Percentiles rank a stretch among this genome's conserved stretches.
Conservation (phyloP, 2,329 filamentous ascomycete genomes). For the Cytospora leucostoma region DNA sequence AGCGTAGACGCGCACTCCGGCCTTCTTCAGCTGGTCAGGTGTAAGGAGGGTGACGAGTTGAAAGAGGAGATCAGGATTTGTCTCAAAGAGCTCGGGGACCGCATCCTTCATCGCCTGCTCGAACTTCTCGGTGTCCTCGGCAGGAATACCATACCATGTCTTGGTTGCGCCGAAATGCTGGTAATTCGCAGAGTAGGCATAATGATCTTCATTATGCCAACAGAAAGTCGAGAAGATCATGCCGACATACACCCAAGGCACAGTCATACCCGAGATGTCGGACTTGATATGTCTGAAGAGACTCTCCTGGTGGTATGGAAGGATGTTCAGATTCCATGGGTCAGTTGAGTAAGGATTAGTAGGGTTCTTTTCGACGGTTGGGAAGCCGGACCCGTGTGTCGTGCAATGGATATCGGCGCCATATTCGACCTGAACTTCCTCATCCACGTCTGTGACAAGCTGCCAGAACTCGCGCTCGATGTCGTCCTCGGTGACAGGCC, state of each 20-base stretch:
- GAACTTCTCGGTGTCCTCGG: slow-evolving; percentile 90
- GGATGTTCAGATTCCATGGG: slow-evolving; percentile 92
- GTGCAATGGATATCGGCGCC: slow-evolving; percentile 98
- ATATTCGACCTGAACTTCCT: slow-evolving; percentile 97
- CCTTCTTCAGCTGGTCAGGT: slow-evolving; percentile 89
- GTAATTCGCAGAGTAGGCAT: slow-evolving; percentile 96
- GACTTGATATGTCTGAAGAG: slow-evolving; percentile 97
- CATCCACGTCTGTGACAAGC: slow-evolving; percentile 87
- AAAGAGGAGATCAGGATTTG: slow-evolving; percentile 92
- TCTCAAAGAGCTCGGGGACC: slow-evolving; percentile 94
- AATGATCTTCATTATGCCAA: slow-evolving; percentile 99
- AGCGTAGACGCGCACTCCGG: slow-evolving; percentile 89
- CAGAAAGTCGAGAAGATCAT: slow-evolving; percentile 99
- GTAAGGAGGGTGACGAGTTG: slow-evolving; percentile 95
- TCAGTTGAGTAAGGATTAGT: slow-evolving; percentile 84
- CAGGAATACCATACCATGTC: slow-evolving; percentile 98
- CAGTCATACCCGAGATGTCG: slow-evolving; percentile 98
- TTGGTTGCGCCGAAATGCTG: slow-evolving; percentile 98
- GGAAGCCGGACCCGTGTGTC: slow-evolving; percentile 95
- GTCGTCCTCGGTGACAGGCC: slow-evolving; percentile 88
- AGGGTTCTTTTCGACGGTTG: slow-evolving; percentile 88
- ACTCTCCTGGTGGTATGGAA: slow-evolving; percentile 88
- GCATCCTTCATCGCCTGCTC: slow-evolving; percentile 94
- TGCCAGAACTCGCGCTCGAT: slow-evolving; percentile 97
- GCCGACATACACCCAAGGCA: slow-evolving; percentile 97